These are phyloP conservation scores for Grammothele lineata DNA, from an alignment of 768 basidiomycete species.

Conservation along the genomic window DNA sequence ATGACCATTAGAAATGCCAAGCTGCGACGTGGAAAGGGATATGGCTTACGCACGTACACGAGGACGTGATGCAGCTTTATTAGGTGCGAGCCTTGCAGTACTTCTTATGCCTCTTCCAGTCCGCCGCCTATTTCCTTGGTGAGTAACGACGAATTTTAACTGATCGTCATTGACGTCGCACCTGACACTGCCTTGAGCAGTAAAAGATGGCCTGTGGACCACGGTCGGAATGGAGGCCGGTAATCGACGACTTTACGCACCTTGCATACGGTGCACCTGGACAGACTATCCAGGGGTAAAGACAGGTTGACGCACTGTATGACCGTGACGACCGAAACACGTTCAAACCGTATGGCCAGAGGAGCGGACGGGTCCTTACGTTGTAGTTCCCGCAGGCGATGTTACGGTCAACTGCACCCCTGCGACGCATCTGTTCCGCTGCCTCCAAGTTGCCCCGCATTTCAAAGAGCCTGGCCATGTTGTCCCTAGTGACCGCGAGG, in stretches of 20 bases:
- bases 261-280: slow-evolving; percentile 5
- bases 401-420: slow-evolving; percentile 21
- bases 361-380: slow-evolving; percentile 11
- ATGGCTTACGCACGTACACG: too few relatives aligned
- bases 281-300: not conserved
- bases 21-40: too few relatives aligned
- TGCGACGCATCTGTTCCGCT: slow-evolving; percentile 28
- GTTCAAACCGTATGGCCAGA: too few relatives aligned
- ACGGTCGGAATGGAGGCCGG: too few relatives aligned
- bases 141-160: too few relatives aligned
- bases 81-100: slow-evolving; percentile 19
- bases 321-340: too few relatives aligned
- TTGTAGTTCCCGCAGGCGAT: slow-evolving; percentile 27
- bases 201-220: slow-evolving; percentile 4
- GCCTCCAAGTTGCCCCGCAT: slow-evolving; percentile 26
- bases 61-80: too few relatives aligned
- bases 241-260: too few relatives aligned
- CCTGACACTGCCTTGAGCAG: slow-evolving; percentile 10
- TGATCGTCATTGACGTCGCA: too few relatives aligned
- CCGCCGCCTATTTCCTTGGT: slow-evolving; percentile 18
- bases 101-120: slow-evolving; percentile 30
- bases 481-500: slow-evolving; percentile 34
- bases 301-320: slow-evolving; percentile 1
- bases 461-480: slow-evolving; percentile 34
- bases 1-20: too few relatives aligned